Conservation (phyloP, 805 yeast genomes). For the Brettanomyces custersianus region DNA sequence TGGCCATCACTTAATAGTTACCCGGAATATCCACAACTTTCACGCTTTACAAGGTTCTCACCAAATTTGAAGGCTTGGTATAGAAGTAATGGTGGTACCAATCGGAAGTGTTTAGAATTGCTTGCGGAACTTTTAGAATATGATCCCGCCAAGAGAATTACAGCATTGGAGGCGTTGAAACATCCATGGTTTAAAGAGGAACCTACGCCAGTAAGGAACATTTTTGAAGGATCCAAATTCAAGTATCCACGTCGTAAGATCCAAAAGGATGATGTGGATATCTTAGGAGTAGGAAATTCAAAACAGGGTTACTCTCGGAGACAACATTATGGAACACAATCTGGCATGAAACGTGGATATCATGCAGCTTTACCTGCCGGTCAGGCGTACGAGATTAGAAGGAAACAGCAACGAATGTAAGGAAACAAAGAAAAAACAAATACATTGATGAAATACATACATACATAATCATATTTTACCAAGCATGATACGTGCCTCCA, state of each 20-base stretch:
- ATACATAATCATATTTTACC: too few species aligned
- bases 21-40: slow-evolving; percentile 72
- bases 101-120: slow-evolving; percentile 57
- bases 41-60: slow-evolving; percentile 52
- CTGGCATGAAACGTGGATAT: neutral
- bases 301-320: neutral
- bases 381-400: neutral
- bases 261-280: slow-evolving; percentile 80
- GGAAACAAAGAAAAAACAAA: too few species aligned
- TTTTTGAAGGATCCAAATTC: slow-evolving; percentile 65
- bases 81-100: slow-evolving; percentile 68
- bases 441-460: too few species aligned
- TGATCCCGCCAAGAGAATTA: slow-evolving; percentile 73
- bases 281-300: slow-evolving; percentile 26
- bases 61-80: slow-evolving; percentile 79
- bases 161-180: slow-evolving; percentile 66
- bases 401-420: too few species aligned
- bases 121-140: slow-evolving; percentile 61
- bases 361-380: neutral
- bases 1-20: slow-evolving; percentile 78
- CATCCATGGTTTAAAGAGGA: slow-evolving; percentile 73
- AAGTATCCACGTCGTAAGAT: slow-evolving; percentile 83
- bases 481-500: too few species aligned
- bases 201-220: slow-evolving; percentile 63
- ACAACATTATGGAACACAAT: neutral